phyloP scores from a whole-genome alignment of 2,329 filamentous ascomycete species.

The Dactylellina leptospora region DNA sequence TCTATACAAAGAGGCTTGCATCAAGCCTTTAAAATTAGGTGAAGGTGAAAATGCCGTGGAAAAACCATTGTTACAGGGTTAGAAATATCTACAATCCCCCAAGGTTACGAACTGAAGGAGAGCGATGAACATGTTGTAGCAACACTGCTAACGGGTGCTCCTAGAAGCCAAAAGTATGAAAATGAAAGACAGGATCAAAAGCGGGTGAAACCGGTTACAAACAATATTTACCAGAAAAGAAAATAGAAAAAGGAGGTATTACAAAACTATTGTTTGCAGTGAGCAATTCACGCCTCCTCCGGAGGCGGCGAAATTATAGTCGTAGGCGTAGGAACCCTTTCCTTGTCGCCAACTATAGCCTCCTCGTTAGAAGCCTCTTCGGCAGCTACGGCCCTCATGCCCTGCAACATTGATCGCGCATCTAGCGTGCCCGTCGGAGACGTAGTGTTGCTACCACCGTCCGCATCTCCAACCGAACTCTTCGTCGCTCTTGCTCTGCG shows the following conservation, averaged over 20 bases:
- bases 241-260: slow-evolving; percentile 54
- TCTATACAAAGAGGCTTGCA: not conserved
- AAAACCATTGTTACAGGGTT: slow-evolving; percentile 13
- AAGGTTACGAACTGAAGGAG: slow-evolving; percentile 38
- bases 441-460: slow-evolving; percentile 25
- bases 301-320: slow-evolving; percentile 53
- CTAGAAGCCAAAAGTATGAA: slow-evolving; percentile 5
- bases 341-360: slow-evolving; percentile 16
- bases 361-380: slow-evolving; percentile 54
- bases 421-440: slow-evolving; percentile 45
- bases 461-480: slow-evolving; percentile 11
- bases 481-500: slow-evolving; percentile 37
- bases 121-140: not conserved
- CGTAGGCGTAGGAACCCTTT: slow-evolving; percentile 48
- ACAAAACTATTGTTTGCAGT: slow-evolving; percentile 27
- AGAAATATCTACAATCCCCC: slow-evolving; percentile 53
- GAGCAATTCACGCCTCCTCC: slow-evolving; percentile 37
- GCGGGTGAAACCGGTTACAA: slow-evolving; percentile 39
- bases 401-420: slow-evolving; percentile 45
- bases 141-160: slow-evolving; percentile 43
- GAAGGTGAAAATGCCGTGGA: not conserved
- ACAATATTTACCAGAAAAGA: slow-evolving; percentile 55
- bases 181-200: slow-evolving; percentile 37
- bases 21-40: slow-evolving; percentile 4
- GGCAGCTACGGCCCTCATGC: slow-evolving; percentile 42